phyloP scores from a whole-genome alignment of 116 monocot species.

The Zostera marina region DNA sequence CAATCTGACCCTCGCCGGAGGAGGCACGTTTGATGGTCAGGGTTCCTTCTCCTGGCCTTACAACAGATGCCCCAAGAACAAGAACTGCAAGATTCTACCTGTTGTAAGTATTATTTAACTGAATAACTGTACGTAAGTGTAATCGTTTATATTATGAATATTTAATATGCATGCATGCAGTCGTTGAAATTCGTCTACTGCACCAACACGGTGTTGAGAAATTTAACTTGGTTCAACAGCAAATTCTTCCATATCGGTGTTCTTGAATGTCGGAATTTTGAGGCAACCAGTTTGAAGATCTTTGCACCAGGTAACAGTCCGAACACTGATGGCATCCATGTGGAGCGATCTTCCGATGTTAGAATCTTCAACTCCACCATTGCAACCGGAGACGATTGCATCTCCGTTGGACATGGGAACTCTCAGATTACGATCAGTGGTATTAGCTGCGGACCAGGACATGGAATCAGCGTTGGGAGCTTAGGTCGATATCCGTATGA shows the following conservation, averaged over 20 bases:
- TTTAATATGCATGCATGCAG: slow-evolving; percentile 4
- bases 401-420: slow-evolving; percentile 30
- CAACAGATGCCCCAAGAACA: slow-evolving; percentile 2
- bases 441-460: slow-evolving; percentile 32
- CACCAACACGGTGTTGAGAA: slow-evolving; percentile 16
- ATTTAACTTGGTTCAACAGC: slow-evolving; percentile 19
- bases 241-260: slow-evolving; percentile 38
- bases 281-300: slow-evolving; percentile 3
- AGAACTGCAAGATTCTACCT: slow-evolving; percentile 20
- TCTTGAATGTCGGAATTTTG: slow-evolving; percentile 2
- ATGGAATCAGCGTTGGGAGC: slow-evolving; percentile 32
- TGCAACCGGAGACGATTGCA: slow-evolving; percentile 42
- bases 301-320: slow-evolving; percentile 12
- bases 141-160: no score
- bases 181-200: slow-evolving; percentile 15
- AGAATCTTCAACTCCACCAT: slow-evolving; percentile 16
- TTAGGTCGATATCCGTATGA: slow-evolving; percentile 22
- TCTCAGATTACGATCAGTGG: slow-evolving; percentile 13
- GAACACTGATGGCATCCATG: slow-evolving; percentile 20
- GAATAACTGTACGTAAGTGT: no score
- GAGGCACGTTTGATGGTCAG: slow-evolving; percentile 43
- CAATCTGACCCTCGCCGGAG: slow-evolving; percentile 15
- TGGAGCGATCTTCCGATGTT: slow-evolving; percentile 18
- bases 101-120: slow-evolving; percentile 8
- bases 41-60: slow-evolving; percentile 21